Evolutionary conservation across 345 rosid genomes (phyloP).

Genomic region (Populus ilicifolia): DNA sequence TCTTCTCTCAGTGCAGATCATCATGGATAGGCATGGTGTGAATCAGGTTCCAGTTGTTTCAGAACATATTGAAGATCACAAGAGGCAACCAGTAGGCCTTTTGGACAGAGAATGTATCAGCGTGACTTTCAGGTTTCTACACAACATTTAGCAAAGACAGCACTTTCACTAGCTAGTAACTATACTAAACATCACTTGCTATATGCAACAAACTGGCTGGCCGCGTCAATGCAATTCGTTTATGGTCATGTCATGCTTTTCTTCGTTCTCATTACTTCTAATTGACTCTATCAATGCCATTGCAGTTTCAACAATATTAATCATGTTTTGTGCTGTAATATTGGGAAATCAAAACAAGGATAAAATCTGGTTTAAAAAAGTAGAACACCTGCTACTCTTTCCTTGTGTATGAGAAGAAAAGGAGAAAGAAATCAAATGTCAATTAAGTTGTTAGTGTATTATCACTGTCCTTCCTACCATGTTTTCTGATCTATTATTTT

Average conservation of each 20-base stretch:
- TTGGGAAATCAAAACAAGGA: neutral
- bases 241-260: too few species aligned
- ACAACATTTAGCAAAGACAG: constrained; percentile 4
- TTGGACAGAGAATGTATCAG: constrained; percentile 74
- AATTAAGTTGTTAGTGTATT: too few species aligned
- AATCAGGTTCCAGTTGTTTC: constrained; percentile 70
- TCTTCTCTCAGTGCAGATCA: constrained; percentile 50
- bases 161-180: neutral
- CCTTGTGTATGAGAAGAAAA: neutral
- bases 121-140: constrained; percentile 58
- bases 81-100: constrained; percentile 64
- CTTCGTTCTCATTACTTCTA: too few species aligned
- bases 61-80: constrained; percentile 37
- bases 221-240: too few species aligned
- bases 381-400: neutral
- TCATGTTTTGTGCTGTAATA: neutral
- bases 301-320: too few species aligned
- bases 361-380: neutral
- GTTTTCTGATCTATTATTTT: neutral
- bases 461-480: neutral
- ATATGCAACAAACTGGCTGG: too few species aligned
- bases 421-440: too few species aligned
- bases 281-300: too few species aligned
- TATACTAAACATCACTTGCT: too few species aligned
- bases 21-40: constrained; percentile 53